phyloP scores from a whole-genome alignment of 805 yeast species.

The Candida oleophila region DNA sequence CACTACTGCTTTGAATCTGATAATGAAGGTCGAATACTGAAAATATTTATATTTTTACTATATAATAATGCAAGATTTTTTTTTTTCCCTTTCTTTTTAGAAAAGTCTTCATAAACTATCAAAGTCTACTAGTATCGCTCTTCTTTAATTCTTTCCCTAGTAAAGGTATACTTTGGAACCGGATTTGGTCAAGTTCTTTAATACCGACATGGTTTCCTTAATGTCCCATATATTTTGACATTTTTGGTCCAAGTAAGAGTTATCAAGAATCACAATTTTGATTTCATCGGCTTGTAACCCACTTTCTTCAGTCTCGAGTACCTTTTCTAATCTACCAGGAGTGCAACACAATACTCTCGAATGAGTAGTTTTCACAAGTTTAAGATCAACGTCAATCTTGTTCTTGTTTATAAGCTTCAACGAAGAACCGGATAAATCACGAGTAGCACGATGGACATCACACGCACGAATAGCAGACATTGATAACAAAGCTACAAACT shows the following conservation, averaged over 20 bases:
- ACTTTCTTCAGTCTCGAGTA: constrained; percentile 43
- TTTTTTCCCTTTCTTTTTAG: too few species aligned
- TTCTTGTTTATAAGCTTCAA: constrained; percentile 75
- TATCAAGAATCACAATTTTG: constrained; percentile 57
- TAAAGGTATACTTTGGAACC: constrained; percentile 55
- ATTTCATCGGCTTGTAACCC: constrained; percentile 44
- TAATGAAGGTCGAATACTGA: not conserved
- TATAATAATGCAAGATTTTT: constrained; percentile 1
- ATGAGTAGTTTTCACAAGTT: constrained; percentile 40
- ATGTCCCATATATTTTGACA: constrained; percentile 60
- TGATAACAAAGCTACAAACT: constrained; percentile 54
- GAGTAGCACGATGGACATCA: constrained; percentile 69
- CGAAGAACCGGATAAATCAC: constrained; percentile 49
- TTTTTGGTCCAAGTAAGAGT: constrained; percentile 60
- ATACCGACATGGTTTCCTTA: constrained; percentile 41
- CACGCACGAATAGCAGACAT: constrained; percentile 87
- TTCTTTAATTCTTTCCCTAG: constrained; percentile 15
- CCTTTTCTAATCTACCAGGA: constrained; percentile 55
- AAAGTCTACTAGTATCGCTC: not conserved
- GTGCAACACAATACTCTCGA: constrained; percentile 61
- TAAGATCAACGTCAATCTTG: constrained; percentile 62
- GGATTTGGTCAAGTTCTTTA: constrained; percentile 40
- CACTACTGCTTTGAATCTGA: constrained; percentile 16
- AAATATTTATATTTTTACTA: too few species aligned
- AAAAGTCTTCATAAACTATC: not conserved